Conservation (phyloP, 2,329 filamentous ascomycete species). For the Fusarium keratoplasticum region DNA sequence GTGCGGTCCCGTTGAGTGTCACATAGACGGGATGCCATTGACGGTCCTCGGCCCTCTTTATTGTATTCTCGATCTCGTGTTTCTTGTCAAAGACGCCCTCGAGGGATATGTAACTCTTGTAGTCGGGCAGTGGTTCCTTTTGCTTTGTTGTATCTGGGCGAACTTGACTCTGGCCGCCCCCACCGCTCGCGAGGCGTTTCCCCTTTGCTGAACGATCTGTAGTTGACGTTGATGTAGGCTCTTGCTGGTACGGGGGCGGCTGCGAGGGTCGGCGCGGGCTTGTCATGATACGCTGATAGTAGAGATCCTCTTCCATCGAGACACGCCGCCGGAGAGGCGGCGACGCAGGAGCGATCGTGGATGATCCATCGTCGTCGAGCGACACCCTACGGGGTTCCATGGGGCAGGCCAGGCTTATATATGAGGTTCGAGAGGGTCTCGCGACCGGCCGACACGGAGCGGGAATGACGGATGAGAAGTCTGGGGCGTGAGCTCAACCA, state of each 20-base stretch:
- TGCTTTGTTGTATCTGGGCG: constrained; percentile 43
- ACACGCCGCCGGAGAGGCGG: constrained; percentile 58
- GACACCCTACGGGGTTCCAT: constrained; percentile 50
- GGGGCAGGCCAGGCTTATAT: constrained; percentile 44
- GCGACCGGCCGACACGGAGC: constrained; percentile 38
- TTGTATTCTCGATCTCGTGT: constrained; percentile 74
- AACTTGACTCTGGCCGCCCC: constrained; percentile 32
- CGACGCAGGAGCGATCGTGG: constrained; percentile 46
- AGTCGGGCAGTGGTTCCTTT: constrained; percentile 64
- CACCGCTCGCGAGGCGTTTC: constrained; percentile 32
- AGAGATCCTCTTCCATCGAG: constrained; percentile 67
- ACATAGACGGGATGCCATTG: constrained; percentile 74
- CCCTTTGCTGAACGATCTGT: constrained; percentile 29
- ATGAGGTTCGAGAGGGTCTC: constrained; percentile 33
- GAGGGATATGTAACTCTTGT: constrained; percentile 66
- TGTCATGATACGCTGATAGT: constrained; percentile 65
- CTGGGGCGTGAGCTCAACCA: constrained; percentile 44
- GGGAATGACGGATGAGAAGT: constrained; percentile 33
- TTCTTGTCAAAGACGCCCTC: constrained; percentile 71
- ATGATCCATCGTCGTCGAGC: constrained; percentile 50
- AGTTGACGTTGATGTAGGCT: constrained; percentile 28
- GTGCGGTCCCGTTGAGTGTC: constrained; percentile 74
- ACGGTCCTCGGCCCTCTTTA: constrained; percentile 70
- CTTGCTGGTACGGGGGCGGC: constrained; percentile 59
- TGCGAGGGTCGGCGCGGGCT: constrained; percentile 58